Evolutionary conservation across 2,329 filamentous ascomycete species (phyloP).

Genomic region (Exophiala alcalophila): DNA sequence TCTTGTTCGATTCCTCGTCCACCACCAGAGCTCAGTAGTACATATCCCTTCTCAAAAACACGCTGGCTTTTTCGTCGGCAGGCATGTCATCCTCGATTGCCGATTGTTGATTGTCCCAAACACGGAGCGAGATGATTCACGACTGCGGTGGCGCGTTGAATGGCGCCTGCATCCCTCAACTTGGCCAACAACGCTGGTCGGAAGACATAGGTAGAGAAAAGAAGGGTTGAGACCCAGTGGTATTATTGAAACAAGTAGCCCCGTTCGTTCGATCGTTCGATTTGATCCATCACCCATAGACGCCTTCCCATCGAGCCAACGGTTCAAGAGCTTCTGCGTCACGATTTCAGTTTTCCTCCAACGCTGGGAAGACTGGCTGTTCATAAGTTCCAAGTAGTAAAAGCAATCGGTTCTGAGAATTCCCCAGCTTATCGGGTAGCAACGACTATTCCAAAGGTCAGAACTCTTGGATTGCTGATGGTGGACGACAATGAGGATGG

Average conservation of each 20-base stretch:
- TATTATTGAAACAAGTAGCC: constrained; percentile 28
- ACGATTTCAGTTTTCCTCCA: constrained; percentile 15
- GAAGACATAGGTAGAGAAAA: neutral
- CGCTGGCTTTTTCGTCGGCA: too few relatives aligned
- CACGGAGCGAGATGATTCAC: too few relatives aligned
- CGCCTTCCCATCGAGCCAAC: constrained; percentile 6
- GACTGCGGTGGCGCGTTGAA: too few relatives aligned
- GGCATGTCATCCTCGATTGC: too few relatives aligned
- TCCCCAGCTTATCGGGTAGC: constrained; percentile 22
- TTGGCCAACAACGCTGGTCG: neutral
- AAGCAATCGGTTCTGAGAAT: constrained; percentile 1
- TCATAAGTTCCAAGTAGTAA: constrained; percentile 12
- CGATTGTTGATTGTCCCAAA: too few relatives aligned
- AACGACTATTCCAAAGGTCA: constrained; percentile 25
- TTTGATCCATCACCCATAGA: constrained; percentile 9
- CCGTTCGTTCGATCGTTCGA: constrained; percentile 11
- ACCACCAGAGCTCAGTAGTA: too few relatives aligned
- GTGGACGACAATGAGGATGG: neutral
- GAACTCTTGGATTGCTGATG: constrained; percentile 1
- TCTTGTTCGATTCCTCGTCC: too few relatives aligned
- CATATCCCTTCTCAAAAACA: too few relatives aligned
- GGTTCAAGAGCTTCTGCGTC: constrained; percentile 14
- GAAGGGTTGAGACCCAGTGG: constrained; percentile 8
- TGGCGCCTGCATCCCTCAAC: too few relatives aligned
- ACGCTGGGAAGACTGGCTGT: constrained; percentile 14